Conservation (phyloP, 2,329 filamentous ascomycete genomes). For the Phyllachora maydis region DNA sequence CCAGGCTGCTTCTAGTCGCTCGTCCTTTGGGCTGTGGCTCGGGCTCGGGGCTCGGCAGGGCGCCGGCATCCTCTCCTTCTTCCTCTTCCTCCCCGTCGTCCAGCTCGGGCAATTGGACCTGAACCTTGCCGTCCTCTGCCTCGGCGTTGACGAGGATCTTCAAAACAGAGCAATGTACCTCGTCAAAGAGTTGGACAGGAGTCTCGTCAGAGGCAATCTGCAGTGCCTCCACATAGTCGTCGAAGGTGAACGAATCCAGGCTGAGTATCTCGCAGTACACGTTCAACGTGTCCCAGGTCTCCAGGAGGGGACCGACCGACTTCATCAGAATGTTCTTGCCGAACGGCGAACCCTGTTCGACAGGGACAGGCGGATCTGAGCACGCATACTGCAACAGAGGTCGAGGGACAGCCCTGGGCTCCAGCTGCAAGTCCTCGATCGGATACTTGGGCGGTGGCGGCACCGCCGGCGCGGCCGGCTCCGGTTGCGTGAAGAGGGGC, state of each 20-base stretch:
- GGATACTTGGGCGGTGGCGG: conserved; percentile 78
- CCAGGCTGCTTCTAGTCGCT: conserved; percentile 69
- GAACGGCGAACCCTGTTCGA: conserved; percentile 22
- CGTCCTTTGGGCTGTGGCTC: conserved; percentile 46
- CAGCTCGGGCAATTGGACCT: conserved; percentile 58
- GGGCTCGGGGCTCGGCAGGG: conserved; percentile 41
- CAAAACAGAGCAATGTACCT: conserved; percentile 78
- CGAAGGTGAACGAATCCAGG: conserved; percentile 92
- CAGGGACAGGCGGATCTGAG: conserved; percentile 33
- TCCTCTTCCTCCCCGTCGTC: conserved; percentile 52
- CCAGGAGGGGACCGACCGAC: conserved; percentile 67
- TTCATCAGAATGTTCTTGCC: conserved; percentile 53
- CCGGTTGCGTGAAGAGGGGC: conserved; percentile 7
- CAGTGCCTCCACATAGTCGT: conserved; percentile 85
- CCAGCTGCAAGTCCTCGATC: conserved; percentile 78
- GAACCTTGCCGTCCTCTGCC: conserved; percentile 55
- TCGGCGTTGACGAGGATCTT: conserved; percentile 69
- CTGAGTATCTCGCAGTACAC: conserved; percentile 94
- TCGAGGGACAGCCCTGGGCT: conserved; percentile 44
- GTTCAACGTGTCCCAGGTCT: conserved; percentile 92
- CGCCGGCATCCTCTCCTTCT: conserved; percentile 32
- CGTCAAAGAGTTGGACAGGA: conserved; percentile 69
- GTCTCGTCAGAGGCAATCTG: conserved; percentile 51
- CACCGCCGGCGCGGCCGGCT: conserved; percentile 13
- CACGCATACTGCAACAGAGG: conserved; percentile 65